phyloP scores from a whole-genome alignment of 208 protist genomes.

The Trypanosoma avium region DNA sequence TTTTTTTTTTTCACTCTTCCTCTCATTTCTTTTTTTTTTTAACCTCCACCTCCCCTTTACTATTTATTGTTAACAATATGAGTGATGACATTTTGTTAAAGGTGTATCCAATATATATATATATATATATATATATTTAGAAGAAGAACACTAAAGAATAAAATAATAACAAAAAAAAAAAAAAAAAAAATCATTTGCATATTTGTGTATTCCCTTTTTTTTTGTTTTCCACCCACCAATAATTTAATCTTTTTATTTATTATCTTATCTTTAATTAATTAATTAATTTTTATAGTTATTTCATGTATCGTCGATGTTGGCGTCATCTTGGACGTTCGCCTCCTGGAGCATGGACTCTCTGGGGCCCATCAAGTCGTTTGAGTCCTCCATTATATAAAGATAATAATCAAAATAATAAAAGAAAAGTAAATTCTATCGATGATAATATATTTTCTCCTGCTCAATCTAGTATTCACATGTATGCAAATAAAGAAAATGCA shows the following conservation, averaged over 20 bases:
- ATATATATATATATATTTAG: too few relatives aligned
- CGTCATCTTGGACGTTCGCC: not conserved
- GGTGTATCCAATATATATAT: too few relatives aligned
- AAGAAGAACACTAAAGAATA: too few relatives aligned
- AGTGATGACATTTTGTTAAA: too few relatives aligned
- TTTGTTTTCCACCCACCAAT: not conserved
- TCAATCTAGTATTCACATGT: slow-evolving; percentile 68
- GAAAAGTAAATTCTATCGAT: not conserved
- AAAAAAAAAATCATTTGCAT: not conserved
- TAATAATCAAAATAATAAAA: too few relatives aligned
- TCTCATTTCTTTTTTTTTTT: slow-evolving; percentile 1
- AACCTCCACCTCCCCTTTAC: not conserved
- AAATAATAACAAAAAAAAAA: slow-evolving; percentile 2
- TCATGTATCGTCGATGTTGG: slow-evolving; percentile 1
- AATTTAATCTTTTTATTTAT: slow-evolving; percentile 4
- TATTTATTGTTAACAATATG: slow-evolving; percentile 5
- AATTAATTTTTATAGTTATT: not conserved
- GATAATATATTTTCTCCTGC: slow-evolving; percentile 14
- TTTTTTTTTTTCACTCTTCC: slow-evolving; percentile 17
- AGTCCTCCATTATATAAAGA: too few relatives aligned
- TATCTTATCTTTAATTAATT: not conserved
- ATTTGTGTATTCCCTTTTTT: not conserved
- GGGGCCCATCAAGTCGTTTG: not conserved
- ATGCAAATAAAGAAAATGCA: slow-evolving; percentile 88
- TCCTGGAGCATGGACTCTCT: not conserved